Evolutionary conservation across 2,329 filamentous ascomycete genomes (phyloP).

Genomic region (Nannizziopsis barbatae): DNA sequence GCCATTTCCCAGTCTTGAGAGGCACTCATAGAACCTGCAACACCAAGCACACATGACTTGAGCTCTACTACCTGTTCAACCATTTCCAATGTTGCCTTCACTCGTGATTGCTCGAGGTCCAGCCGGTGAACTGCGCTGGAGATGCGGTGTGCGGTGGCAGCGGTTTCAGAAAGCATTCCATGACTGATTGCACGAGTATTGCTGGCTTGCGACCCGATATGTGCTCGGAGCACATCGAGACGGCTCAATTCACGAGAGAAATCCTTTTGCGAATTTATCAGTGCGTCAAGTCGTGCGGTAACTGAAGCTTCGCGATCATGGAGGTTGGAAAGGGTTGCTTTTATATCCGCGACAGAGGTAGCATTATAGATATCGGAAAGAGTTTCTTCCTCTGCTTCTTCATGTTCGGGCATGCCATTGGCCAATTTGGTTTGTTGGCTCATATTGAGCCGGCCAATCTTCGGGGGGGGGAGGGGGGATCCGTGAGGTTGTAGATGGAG

Average conservation of each 20-base stretch:
- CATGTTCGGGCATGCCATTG: not conserved
- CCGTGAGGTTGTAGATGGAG: not conserved
- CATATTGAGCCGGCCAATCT: not conserved
- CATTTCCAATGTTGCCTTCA: slow-evolving; percentile 79
- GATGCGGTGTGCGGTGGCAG: slow-evolving; percentile 72
- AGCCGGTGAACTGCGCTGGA: slow-evolving; percentile 77
- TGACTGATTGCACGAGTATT: slow-evolving; percentile 73
- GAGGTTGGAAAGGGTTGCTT: slow-evolving; percentile 61
- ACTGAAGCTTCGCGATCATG: slow-evolving; percentile 65
- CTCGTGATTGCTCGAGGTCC: slow-evolving; percentile 80
- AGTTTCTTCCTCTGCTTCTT: not conserved
- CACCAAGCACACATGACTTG: slow-evolving; percentile 89
- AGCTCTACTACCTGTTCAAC: slow-evolving; percentile 95
- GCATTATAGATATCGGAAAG: slow-evolving; percentile 52
- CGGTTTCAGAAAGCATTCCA: slow-evolving; percentile 79
- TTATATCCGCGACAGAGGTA: slow-evolving; percentile 66
- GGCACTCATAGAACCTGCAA: slow-evolving; percentile 91
- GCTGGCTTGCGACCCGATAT: slow-evolving; percentile 75
- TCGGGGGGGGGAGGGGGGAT: not conserved
- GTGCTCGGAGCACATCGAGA: slow-evolving; percentile 77
- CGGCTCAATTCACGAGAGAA: slow-evolving; percentile 76
- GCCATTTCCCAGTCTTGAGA: slow-evolving; percentile 98
- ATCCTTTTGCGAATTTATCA: slow-evolving; percentile 74
- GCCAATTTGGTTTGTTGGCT: not conserved
- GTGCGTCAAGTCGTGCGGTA: slow-evolving; percentile 59